These are phyloP conservation scores for Ascosphaera apis DNA, from an alignment of 2,329 filamentous ascomycete species.

Conservation along the genomic window DNA sequence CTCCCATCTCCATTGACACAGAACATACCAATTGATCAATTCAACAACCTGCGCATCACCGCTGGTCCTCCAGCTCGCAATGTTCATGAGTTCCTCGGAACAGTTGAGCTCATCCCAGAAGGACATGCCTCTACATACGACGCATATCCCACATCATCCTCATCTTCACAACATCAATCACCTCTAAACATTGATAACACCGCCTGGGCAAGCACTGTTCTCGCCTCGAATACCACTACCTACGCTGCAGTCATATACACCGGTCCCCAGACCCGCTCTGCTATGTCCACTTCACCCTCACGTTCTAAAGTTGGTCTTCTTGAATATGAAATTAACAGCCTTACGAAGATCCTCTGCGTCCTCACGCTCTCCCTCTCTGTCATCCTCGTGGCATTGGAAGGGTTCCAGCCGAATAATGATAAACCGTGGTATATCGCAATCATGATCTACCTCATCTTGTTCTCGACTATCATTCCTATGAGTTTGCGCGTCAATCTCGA, in stretches of 20 bases:
- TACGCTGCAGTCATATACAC: slow-evolving; percentile 86
- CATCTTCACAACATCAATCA: slow-evolving; percentile 14
- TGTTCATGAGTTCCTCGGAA: slow-evolving; percentile 90
- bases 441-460: slow-evolving; percentile 91
- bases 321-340: slow-evolving; percentile 87
- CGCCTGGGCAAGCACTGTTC: slow-evolving; percentile 93
- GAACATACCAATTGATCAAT: slow-evolving; percentile 46
- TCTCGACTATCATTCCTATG: slow-evolving; percentile 98
- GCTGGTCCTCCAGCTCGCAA: slow-evolving; percentile 81
- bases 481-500: slow-evolving; percentile 90
- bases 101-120: slow-evolving; percentile 55
- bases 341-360: slow-evolving; percentile 87
- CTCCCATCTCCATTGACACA: slow-evolving; percentile 73
- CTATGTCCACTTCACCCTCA: slow-evolving; percentile 74
- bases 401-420: slow-evolving; percentile 36
- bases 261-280: slow-evolving; percentile 78
- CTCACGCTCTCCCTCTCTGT: slow-evolving; percentile 72
- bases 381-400: slow-evolving; percentile 67
- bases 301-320: slow-evolving; percentile 83
- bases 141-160: slow-evolving; percentile 22
- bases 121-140: too few species aligned
- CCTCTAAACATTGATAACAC: slow-evolving; percentile 89
- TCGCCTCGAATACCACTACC: slow-evolving; percentile 76
- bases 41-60: slow-evolving; percentile 42
- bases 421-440: slow-evolving; percentile 80